These are phyloP conservation scores for Mortierella sp. DNA, from an alignment of 371 early-diverging fungal species.

Conservation along the genomic window DNA sequence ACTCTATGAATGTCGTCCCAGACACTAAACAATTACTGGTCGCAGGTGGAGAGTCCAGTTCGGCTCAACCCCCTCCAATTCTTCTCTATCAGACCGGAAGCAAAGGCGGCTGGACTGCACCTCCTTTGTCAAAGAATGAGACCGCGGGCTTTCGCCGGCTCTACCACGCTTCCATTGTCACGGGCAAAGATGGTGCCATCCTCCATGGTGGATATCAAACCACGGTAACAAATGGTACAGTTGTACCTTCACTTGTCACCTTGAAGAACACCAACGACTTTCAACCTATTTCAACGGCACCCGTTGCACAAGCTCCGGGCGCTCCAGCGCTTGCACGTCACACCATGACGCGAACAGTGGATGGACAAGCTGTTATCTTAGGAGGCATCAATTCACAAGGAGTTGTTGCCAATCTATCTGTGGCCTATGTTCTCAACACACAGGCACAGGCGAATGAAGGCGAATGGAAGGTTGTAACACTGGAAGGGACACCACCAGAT, in stretches of 20 bases:
- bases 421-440: slow-evolving; percentile 35
- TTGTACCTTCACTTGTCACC: slow-evolving; percentile 23
- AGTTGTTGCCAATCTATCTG: slow-evolving; percentile 24
- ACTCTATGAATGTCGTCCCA: slow-evolving; percentile 26
- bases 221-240: slow-evolving; percentile 27
- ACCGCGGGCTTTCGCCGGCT: slow-evolving; percentile 28
- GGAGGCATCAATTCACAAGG: slow-evolving; percentile 42
- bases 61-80: slow-evolving; percentile 10
- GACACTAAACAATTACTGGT: slow-evolving; percentile 31
- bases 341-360: slow-evolving; percentile 41
- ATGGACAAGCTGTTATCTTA: slow-evolving; percentile 37
- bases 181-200: slow-evolving; percentile 41
- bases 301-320: slow-evolving; percentile 26
- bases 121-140: slow-evolving; percentile 22
- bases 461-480: slow-evolving; percentile 19
- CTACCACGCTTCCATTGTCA: slow-evolving; percentile 28
- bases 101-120: slow-evolving; percentile 41
- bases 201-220: slow-evolving; percentile 39
- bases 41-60: slow-evolving; percentile 38
- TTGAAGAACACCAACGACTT: slow-evolving; percentile 26
- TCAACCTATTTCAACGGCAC: slow-evolving; percentile 13
- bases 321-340: slow-evolving; percentile 43
- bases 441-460: slow-evolving; percentile 20
- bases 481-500: slow-evolving; percentile 31
- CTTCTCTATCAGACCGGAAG: slow-evolving; percentile 16